Conservation (phyloP, 2,329 filamentous ascomycete genomes). For the Neopestalotiopsis rosae region DNA sequence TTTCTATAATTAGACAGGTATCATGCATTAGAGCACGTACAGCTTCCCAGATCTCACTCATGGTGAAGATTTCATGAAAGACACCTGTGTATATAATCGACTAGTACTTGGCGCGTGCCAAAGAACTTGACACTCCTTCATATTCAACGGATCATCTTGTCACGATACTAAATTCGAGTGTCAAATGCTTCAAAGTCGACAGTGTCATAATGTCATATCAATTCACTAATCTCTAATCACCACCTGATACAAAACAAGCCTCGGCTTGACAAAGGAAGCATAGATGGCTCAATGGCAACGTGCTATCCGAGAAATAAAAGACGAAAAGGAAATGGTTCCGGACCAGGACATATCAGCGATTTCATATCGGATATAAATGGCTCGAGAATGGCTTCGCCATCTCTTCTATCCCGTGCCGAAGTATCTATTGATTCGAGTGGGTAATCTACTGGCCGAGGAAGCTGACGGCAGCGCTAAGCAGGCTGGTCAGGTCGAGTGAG, state of each 20-base stretch:
- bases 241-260: background rate
- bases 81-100: too few species aligned
- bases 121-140: too few species aligned
- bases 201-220: conserved; percentile 1
- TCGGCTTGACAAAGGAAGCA: background rate
- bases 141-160: background rate
- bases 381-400: background rate
- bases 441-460: conserved; percentile 6
- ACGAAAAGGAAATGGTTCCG: background rate
- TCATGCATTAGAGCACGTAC: too few species aligned
- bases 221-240: background rate
- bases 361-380: background rate
- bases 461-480: background rate
- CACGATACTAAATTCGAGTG: background rate
- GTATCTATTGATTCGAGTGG: background rate
- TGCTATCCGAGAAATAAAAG: background rate
- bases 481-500: conserved; percentile 3
- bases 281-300: background rate
- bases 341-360: background rate
- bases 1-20: too few species aligned
- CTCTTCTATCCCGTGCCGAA: background rate
- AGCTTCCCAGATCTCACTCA: too few species aligned
- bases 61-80: too few species aligned
- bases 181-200: background rate
- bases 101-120: too few species aligned